These are phyloP conservation scores for Ophiostoma piceae DNA, from an alignment of 2,329 filamentous ascomycete genomes.

Conservation along the genomic window DNA sequence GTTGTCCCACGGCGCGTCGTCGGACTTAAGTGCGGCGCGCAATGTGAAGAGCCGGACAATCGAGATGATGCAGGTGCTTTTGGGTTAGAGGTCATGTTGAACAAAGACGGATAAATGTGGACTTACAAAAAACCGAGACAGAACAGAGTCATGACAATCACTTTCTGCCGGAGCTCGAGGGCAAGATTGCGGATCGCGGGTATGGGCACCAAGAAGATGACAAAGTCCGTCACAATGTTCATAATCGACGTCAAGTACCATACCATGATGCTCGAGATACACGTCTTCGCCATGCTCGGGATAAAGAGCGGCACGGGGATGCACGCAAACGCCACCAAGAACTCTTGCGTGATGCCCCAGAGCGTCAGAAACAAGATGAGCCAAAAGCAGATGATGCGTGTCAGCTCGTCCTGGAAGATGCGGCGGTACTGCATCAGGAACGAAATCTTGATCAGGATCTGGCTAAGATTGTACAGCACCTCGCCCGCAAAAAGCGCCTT, in stretches of 20 bases:
- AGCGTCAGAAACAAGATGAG: conserved; percentile 30
- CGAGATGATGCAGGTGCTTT: conserved; percentile 64
- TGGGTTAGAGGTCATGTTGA: no score
- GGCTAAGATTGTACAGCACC: conserved; percentile 35
- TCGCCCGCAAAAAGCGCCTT: conserved; percentile 35
- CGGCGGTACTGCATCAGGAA: conserved; percentile 39
- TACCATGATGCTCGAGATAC: conserved; percentile 31
- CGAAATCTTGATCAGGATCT: conserved; percentile 36
- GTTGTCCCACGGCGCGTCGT: conserved; percentile 33
- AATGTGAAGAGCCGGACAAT: conserved; percentile 40
- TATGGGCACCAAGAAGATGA: conserved; percentile 80
- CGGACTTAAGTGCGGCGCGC: conserved; percentile 57
- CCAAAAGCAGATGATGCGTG: conserved; percentile 29
- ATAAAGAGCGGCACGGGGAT: conserved; percentile 31
- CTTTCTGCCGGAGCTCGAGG: conserved; percentile 77
- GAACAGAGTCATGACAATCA: conserved; percentile 80
- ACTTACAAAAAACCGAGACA: conserved; percentile 64
- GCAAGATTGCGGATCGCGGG: conserved; percentile 82
- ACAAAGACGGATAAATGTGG: neutral
- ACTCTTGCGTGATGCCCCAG: conserved; percentile 32
- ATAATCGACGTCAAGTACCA: conserved; percentile 42
- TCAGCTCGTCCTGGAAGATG: conserved; percentile 34
- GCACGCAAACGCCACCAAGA: conserved; percentile 33
- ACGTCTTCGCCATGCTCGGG: conserved; percentile 25
- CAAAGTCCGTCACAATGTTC: conserved; percentile 86